Percentiles rank a stretch among this genome's conserved stretches.
These are phyloP conservation scores for Fusarium concolor DNA, from an alignment of 2,329 filamentous ascomycete species.

Conservation along the genomic window DNA sequence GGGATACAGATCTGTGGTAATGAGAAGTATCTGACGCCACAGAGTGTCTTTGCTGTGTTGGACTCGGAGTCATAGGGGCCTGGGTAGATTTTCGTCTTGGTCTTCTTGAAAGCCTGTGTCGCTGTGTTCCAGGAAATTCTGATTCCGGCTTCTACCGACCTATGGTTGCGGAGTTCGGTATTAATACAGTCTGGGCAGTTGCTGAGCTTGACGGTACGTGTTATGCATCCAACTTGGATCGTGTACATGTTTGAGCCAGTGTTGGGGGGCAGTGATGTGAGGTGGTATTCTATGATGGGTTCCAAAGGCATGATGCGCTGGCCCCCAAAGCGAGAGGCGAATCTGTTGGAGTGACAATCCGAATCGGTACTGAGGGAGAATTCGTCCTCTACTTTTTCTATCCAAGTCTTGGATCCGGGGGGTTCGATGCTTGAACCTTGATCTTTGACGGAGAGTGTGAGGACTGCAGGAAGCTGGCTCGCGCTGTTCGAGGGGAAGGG, in stretches of 20 bases:
- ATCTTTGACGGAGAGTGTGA: not conserved
- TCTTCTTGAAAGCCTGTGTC: not conserved
- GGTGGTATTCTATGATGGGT: not conserved
- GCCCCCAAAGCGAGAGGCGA: not conserved
- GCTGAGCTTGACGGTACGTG: slow-evolving; percentile 12
- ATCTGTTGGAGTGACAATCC: not conserved
- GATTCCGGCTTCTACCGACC: not conserved
- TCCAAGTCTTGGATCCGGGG: too few relatives aligned
- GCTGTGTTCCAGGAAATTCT: not conserved
- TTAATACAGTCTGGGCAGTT: not conserved
- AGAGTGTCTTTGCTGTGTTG: too few relatives aligned
- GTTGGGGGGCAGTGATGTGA: not conserved
- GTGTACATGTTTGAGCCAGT: not conserved
- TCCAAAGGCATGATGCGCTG: too few relatives aligned
- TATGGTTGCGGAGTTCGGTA: slow-evolving; percentile 5
- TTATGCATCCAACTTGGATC: not conserved
- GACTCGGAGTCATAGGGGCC: too few relatives aligned
- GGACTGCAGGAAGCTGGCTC: too few relatives aligned
- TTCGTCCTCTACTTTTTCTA: not conserved
- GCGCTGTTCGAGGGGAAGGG: not conserved
- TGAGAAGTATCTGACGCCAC: too few relatives aligned
- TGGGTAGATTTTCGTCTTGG: too few relatives aligned
- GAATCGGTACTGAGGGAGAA: not conserved
- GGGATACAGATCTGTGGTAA: not conserved
- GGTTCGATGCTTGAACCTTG: too few relatives aligned